phyloP scores from a whole-genome alignment of 202 grass and related monocot species.

The Zoysia matrella region DNA sequence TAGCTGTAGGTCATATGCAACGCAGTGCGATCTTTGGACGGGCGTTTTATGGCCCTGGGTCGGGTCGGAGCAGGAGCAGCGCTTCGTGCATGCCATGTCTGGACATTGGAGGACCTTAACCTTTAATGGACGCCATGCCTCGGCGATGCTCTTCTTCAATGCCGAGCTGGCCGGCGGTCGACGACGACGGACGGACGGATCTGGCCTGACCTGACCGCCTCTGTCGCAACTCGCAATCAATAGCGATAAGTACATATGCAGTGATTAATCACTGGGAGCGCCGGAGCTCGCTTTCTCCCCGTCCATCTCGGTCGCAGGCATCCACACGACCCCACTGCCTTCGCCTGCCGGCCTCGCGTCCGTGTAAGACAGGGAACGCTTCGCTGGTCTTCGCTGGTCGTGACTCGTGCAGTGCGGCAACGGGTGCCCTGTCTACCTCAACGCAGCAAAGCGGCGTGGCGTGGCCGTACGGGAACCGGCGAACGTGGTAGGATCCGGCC shows the following conservation, averaged over 20 bases:
- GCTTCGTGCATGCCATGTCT: constrained; percentile 8
- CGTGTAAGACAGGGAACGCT: constrained; percentile 28
- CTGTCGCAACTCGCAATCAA: constrained; percentile 33
- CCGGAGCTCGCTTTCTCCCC: neutral
- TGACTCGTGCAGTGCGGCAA: neutral
- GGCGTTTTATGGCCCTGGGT: neutral
- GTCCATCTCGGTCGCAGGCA: neutral
- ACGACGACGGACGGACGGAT: constrained; percentile 36
- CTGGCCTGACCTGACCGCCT: constrained; percentile 16
- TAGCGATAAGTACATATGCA: constrained; percentile 34
- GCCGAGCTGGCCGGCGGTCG: constrained; percentile 39
- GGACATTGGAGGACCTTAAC: neutral
- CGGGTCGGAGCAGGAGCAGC: neutral
- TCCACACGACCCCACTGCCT: neutral
- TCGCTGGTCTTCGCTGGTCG: neutral
- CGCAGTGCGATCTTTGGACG: neutral
- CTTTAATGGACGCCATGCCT: constrained; percentile 15
- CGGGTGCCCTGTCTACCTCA: constrained; percentile 36
- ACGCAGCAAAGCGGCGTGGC: constrained; percentile 29
- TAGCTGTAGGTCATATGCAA: constrained; percentile 8
- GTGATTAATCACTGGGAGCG: constrained; percentile 18
- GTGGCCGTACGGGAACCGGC: constrained; percentile 38
- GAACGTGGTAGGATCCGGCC: constrained; percentile 35
- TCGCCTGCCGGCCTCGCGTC: constrained; percentile 2
- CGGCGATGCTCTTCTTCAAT: constrained; percentile 33